Base-by-base conservation (phyloP, 805 yeast species). In the Saturnispora besseyi region DNA sequence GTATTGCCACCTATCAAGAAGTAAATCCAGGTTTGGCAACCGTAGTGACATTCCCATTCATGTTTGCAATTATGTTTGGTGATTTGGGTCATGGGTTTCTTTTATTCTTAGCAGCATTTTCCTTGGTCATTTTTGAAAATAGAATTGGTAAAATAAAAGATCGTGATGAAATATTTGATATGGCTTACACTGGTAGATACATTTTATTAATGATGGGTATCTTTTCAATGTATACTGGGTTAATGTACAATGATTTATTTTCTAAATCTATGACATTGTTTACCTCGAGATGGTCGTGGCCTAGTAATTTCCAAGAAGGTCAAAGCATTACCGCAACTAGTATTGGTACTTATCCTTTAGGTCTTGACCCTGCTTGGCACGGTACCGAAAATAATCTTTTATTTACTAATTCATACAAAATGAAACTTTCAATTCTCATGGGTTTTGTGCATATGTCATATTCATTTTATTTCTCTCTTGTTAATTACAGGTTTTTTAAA, bases 61-160 rank as follows among this genome's bases (percentile, higher is more conserved):
- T 84, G 87, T 84, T 84, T 67, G 88, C 90, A 15, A 80, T 84
- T 54, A 84, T 84, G 90, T 84, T 84, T 68, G 90, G 90, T 67
- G 90, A 84, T 67, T 68, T 83, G 55, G 90, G 90, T 10, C 90
- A 84, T 61, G 90, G 90, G n/a, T 66, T 80, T 50, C 69, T 84
- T 49, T 68, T 84, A 60, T 63, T 76, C 30, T 62, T 81, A 55
- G 82, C 78, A 21, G 85, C 85, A 11, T 54, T 72, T 18, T 61
- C 68, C 4, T 64, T 84, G 51, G 83, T 83, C 9, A 59, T 72
- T 41, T 77, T 78, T 53, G 89, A 84, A 62, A 65, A 63, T 48
- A 63, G 64, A 37, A 70, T 82, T 48, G 77, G 71, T 24, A 67
- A 67, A 26, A 75, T 79, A 76, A 78, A 78, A 54, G 59, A 62